phyloP scores from a whole-genome alignment of 176 grass and related monocot species.

The Avena atlantica region DNA sequence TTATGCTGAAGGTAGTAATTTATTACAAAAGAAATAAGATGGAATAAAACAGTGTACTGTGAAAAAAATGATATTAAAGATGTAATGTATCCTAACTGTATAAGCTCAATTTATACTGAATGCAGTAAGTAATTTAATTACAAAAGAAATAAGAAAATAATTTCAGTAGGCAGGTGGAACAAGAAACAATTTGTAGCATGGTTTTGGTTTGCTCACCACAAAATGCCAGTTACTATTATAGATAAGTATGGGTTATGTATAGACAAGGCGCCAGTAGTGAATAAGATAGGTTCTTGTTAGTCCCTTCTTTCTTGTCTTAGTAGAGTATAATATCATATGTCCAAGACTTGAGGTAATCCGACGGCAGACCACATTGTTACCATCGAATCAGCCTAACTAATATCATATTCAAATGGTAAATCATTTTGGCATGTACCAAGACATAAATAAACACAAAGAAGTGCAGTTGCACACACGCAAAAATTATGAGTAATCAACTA shows the following conservation, averaged over 20 bases:
- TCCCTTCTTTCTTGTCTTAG: not conserved
- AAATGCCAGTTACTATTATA: not conserved
- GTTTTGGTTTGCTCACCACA: not conserved
- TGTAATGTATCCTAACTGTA: not conserved
- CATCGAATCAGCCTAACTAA: no score
- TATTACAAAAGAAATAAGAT: no score
- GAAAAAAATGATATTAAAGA: constrained; percentile 25
- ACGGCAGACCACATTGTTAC: no score
- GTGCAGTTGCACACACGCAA: not conserved
- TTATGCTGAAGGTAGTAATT: not conserved
- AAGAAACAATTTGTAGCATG: not conserved
- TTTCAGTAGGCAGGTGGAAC: not conserved
- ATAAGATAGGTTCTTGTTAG: not conserved
- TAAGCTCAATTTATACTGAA: not conserved
- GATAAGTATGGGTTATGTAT: not conserved
- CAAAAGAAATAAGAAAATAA: not conserved
- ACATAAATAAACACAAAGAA: not conserved
- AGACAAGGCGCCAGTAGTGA: not conserved
- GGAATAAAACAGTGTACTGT: constrained; percentile 53
- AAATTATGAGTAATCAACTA: not conserved
- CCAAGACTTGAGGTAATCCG: no score
- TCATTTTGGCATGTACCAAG: not conserved
- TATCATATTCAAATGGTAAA: no score
- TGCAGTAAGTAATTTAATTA: not conserved
- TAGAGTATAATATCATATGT: no score